Evolutionary conservation across 768 basidiomycete species (phyloP), one percentile per base, ranked within the genome.

Genomic region (Leccinellum luteum): DNA sequence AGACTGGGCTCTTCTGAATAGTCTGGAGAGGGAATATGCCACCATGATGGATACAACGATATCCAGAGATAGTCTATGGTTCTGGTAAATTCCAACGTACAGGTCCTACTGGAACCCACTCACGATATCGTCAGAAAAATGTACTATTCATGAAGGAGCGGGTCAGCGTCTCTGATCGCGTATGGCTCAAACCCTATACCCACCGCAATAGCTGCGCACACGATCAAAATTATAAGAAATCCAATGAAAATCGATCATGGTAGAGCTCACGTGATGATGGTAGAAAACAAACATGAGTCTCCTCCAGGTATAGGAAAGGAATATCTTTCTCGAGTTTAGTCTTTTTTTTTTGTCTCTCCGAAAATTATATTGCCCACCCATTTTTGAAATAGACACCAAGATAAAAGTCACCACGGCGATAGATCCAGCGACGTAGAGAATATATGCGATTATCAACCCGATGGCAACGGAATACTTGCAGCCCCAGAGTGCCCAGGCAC

Each of bases 401-500:
- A 50, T 2, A 34, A 28, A 7, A 32, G 31, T 7, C 19, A 50
- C n/a, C 8, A 34, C 32, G 12, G 17, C 49, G 21, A 31, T 50
- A 19, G 31, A 50, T 34, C 31, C 28, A 28, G 14, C 1, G 12
- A 50, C 12, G n/a, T 65, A 68, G 23, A 54, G 1, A 25, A 45
- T 21, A 34, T 68, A 68, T 17, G 21, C 14, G 2, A 17, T 23
- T 21, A 68, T 50, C 19, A 66, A 48, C 10, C 34, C 21, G 9
- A 45, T 25, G n/a, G 54, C 55, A 4, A 56, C 25, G 21, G 8
- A 21, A 28, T 23, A n/a, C 10, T 31, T 31, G 47, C 66, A 62
- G 5, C 34, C 58, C 66, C 64, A 68, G 28, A 66, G 55, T 6
- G 64, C 56, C 57, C 66, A 55, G 8, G 56, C 63, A 3, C 66